A percentile compares a stretch with the other conserved stretches of the same genome.
phyloP scores from a whole-genome alignment of 2,329 filamentous ascomycete genomes.

The Sclerotinia borealis region DNA sequence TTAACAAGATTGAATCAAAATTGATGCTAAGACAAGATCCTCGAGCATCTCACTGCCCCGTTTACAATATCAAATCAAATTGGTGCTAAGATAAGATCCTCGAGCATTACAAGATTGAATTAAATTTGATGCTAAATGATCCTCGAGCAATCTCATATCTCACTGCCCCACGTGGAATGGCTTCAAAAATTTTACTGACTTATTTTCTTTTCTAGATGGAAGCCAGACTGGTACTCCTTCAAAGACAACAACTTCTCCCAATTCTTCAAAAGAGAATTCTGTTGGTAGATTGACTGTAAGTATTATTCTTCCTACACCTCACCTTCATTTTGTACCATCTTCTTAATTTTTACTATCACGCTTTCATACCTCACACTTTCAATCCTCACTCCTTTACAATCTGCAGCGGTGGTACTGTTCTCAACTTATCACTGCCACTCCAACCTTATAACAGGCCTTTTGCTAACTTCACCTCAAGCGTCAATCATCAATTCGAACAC shows the following conservation, averaged over 20 bases:
- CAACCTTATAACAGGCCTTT: background rate
- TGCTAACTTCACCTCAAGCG: background rate
- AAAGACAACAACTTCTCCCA: background rate
- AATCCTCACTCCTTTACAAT: background rate
- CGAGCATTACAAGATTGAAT: background rate
- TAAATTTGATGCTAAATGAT: background rate
- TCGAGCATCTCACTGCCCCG: background rate
- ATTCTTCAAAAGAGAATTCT: background rate
- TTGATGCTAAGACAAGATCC: background rate
- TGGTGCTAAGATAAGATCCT: too few relatives aligned
- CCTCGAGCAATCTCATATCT: background rate
- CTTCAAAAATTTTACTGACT: background rate
- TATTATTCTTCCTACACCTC: background rate
- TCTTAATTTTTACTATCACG: background rate
- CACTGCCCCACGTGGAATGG: background rate
- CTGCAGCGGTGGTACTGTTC: background rate
- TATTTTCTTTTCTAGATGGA: background rate
- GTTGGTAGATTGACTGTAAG: slow-evolving; percentile 1
- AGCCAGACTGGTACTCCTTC: background rate
- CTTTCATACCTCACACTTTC: background rate
- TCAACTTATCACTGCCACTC: background rate
- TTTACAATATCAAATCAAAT: too few relatives aligned
- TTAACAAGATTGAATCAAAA: background rate
- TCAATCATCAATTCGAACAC: background rate
- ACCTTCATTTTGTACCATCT: background rate